Percentiles rank a stretch among this genome's conserved stretches.
Conservation (phyloP, 768 basidiomycete genomes). For the Stropharia rugosoannulata region DNA sequence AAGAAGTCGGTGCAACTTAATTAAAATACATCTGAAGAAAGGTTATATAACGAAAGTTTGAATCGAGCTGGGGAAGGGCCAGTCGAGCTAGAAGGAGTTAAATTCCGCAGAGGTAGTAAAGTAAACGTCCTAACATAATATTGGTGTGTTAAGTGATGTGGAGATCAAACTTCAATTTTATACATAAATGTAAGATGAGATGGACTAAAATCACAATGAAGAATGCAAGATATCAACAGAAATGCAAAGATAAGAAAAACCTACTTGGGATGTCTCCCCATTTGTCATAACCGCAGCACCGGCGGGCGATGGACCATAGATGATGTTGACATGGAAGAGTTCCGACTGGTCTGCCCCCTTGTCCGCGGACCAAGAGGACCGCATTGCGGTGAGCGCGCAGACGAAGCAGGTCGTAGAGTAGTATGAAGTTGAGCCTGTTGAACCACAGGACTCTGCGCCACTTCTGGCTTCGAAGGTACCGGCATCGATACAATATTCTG, state of each 20-base stretch:
- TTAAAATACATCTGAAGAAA: too few relatives aligned
- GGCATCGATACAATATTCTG: constrained; percentile 7
- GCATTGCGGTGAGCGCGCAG: constrained; percentile 21
- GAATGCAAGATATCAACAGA: not conserved
- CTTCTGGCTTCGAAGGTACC: not conserved
- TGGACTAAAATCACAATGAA: constrained; percentile 6
- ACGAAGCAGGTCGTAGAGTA: constrained; percentile 1
- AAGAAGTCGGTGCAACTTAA: too few relatives aligned
- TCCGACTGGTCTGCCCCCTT: constrained; percentile 2
- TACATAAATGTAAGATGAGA: not conserved
- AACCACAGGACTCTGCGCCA: not conserved
- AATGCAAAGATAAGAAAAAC: constrained; percentile 1
- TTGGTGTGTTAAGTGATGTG: not conserved
- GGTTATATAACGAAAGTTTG: too few relatives aligned
- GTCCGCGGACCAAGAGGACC: constrained; percentile 26
- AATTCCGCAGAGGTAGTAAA: not conserved
- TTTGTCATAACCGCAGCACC: constrained; percentile 14
- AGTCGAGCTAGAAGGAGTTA: too few relatives aligned
- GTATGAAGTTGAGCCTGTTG: not conserved
- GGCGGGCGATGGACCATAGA: constrained; percentile 15
- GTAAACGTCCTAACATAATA: not conserved
- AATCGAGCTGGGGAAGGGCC: too few relatives aligned
- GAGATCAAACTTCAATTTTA: not conserved
- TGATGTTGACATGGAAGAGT: not conserved
- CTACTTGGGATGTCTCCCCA: not conserved